Percentiles rank a stretch among this genome's conserved stretches.
Evolutionary conservation across 2,329 filamentous ascomycete species (phyloP).

Genomic region (Neospermospora avenae): DNA sequence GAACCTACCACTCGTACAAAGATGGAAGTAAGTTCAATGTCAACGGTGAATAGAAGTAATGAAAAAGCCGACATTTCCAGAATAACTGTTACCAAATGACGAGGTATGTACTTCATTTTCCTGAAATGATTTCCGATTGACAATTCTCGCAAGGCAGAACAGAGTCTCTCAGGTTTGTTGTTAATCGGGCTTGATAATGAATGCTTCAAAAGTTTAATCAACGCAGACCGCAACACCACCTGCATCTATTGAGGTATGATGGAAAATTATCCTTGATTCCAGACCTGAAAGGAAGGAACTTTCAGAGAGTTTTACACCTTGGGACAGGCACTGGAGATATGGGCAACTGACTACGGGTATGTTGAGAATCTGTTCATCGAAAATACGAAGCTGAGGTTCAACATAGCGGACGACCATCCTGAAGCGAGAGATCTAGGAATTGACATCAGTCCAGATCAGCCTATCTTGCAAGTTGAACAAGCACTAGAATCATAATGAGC

Average conservation of each 20-base stretch:
- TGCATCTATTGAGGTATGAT: conserved; percentile 10
- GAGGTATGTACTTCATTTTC: background rate
- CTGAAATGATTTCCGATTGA: background rate
- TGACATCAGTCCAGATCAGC: conserved; percentile 37
- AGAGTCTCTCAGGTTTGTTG: background rate
- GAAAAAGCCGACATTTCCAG: background rate
- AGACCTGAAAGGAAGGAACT: conserved; percentile 4
- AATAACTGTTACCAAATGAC: conserved; percentile 12
- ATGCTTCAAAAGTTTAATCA: background rate
- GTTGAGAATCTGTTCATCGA: too few relatives aligned
- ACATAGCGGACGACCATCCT: conserved; percentile 26
- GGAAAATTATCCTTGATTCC: conserved; percentile 14
- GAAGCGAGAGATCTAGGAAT: conserved; percentile 28
- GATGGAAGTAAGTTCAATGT: conserved; percentile 21
- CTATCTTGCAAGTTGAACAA: too few relatives aligned
- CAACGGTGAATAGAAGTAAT: background rate
- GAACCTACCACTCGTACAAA: conserved; percentile 26
- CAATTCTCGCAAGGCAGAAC: background rate
- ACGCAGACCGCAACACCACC: conserved; percentile 16
- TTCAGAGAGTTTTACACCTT: conserved; percentile 38
- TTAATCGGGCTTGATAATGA: background rate
- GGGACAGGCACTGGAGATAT: conserved; percentile 34
- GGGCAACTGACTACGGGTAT: background rate
- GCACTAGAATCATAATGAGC: too few relatives aligned
- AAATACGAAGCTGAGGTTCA: background rate